phyloP scores from a whole-genome alignment of 345 rosid species.

The Populus deltoides region DNA sequence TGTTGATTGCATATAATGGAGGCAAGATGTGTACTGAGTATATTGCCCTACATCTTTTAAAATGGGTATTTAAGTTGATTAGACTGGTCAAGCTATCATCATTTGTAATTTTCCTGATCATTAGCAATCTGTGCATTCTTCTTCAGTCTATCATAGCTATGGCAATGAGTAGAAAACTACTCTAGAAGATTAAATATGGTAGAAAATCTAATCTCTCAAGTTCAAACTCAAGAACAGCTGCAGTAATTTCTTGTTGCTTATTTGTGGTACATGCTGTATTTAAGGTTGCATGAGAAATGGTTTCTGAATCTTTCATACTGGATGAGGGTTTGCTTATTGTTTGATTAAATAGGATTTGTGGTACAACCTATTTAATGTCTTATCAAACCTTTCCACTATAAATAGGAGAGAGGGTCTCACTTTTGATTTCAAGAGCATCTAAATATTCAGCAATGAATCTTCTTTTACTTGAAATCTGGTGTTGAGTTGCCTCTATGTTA shows the following conservation, averaged over 20 bases:
- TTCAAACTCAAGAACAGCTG: neutral
- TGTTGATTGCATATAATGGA: neutral
- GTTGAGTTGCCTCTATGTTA: neutral
- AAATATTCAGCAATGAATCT: neutral
- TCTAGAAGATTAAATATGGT: neutral
- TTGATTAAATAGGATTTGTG: too few relatives aligned
- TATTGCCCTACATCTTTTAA: neutral
- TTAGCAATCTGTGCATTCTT: neutral
- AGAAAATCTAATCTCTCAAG: neutral
- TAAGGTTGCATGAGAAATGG: neutral
- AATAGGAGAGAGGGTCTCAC: neutral
- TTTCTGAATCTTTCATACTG: neutral
- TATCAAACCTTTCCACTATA: neutral
- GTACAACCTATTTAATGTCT: too few relatives aligned
- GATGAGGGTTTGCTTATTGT: neutral
- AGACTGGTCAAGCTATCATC: neutral
- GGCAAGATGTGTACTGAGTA: neutral
- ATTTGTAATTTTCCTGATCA: neutral
- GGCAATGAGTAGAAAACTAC: neutral
- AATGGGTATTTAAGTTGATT: neutral
- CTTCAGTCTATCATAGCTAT: slow-evolving; percentile 1
- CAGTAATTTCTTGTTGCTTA: neutral
- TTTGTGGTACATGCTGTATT: neutral
- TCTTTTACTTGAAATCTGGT: neutral
- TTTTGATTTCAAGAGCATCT: neutral